These are phyloP conservation scores for Parathielavia hyrcaniae DNA, from an alignment of 495 filamentous ascomycete species.

Conservation along the genomic window DNA sequence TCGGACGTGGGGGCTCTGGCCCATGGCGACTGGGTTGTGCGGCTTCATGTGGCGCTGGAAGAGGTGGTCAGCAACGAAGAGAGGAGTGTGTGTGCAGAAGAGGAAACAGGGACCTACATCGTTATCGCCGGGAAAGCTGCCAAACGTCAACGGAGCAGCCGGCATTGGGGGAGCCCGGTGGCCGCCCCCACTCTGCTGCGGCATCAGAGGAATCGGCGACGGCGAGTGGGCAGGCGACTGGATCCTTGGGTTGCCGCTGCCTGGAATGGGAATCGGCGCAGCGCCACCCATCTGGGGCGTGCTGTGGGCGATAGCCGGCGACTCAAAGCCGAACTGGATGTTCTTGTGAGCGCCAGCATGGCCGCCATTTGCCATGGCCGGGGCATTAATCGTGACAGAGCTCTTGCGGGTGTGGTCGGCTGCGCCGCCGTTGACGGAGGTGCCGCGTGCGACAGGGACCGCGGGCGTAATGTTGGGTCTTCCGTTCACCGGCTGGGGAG, in stretches of 20 bases:
- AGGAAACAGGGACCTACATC: constrained; percentile 52
- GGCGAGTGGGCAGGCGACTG: constrained; percentile 72
- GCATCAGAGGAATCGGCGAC: constrained; percentile 78
- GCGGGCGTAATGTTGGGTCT: constrained; percentile 66
- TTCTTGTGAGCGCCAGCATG: constrained; percentile 52
- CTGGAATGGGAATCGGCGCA: constrained; percentile 60
- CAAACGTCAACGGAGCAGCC: constrained; percentile 66
- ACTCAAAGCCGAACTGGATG: constrained; percentile 75
- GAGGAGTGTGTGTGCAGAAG: not conserved
- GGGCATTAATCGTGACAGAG: constrained; percentile 78
- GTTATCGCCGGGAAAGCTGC: constrained; percentile 68
- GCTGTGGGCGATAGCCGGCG: constrained; percentile 61
- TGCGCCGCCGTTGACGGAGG: constrained; percentile 50
- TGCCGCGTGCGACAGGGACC: constrained; percentile 58
- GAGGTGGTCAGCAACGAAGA: constrained; percentile 27
- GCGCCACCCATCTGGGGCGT: constrained; percentile 50
- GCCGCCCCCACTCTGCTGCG: constrained; percentile 78
- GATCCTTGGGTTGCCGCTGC: constrained; percentile 54
- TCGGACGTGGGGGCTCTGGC: constrained; percentile 66
- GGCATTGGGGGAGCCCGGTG: constrained; percentile 68
- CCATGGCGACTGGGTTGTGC: constrained; percentile 56
- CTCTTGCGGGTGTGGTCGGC: constrained; percentile 72
- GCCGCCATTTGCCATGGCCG: constrained; percentile 68
- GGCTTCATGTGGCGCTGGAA: constrained; percentile 53
- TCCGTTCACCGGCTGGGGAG: constrained; percentile 74